Evolutionary conservation across 805 yeast genomes (phyloP), one percentile per base, ranked within the genome.

Genomic region (Kregervanrija delftensis): DNA sequence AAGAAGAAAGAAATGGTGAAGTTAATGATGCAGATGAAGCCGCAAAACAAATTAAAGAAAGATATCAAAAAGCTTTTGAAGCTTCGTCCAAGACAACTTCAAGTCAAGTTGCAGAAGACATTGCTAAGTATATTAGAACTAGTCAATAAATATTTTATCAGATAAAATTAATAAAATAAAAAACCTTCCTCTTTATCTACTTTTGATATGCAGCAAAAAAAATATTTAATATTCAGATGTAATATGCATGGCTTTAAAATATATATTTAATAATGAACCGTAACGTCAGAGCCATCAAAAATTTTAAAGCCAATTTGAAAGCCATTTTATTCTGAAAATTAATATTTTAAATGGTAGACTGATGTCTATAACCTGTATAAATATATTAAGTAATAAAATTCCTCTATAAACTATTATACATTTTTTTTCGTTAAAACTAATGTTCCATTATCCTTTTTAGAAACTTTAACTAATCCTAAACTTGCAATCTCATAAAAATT

Each of bases 61-160:
- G 87, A 42, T 88, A 88, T 60, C 84, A 83, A 60, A 73, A 72
- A 34, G 93, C 95, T 3, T 75, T 85, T 49, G 86, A 81, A 49
- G 60, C 67, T 11, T 75, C 79, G 9, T 77, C 82, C 2, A 83
- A 81, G 58, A 59, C 72, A 6, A 81, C 84, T 4, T 74, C 83
- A 9, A 74, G 83, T 44, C 67, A 74, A 51, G 80, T 88, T 6
- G 89, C 89, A 6, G 88, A 82, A 59, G 76, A 74, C 52, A 83
- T 84, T 48, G 87, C 88, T 2, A 71, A 73, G 44, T 83, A 83
- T 57, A 80, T 84, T 22, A 56, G 58, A 37, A 53, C 55, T 41
- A 37, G 51, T 8, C 61, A 57, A 46, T 22, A 22, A 6, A 22
- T 22, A 6, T 22, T 22, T 22, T 22, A 22, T 22, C 28, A 5